Conservation (phyloP, 306 rosid genomes). For the Argentina anserina region DNA sequence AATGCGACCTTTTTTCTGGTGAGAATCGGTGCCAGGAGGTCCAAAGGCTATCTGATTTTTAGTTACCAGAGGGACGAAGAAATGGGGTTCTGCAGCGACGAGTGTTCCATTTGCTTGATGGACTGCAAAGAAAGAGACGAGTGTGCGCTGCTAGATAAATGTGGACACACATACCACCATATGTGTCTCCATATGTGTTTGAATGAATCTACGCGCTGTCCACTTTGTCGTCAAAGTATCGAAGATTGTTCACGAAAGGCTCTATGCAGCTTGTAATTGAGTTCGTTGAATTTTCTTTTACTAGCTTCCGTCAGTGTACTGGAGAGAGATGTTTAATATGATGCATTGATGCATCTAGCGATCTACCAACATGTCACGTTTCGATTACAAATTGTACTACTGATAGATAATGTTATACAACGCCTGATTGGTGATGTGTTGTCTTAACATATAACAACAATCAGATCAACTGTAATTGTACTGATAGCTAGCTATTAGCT, state of each 20-base stretch:
- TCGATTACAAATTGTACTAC: too few relatives aligned
- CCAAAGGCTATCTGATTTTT: not conserved
- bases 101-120: not conserved
- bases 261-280: too few relatives aligned
- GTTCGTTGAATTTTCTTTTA: too few relatives aligned
- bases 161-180: not conserved
- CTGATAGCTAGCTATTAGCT: not conserved
- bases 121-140: not conserved
- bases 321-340: too few relatives aligned
- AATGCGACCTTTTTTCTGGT: not conserved
- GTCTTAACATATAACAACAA: not conserved
- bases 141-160: not conserved
- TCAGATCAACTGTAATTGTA: slow-evolving; percentile 14
- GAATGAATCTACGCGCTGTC: not conserved
- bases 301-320: too few relatives aligned
- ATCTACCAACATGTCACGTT: too few relatives aligned
- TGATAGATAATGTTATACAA: too few relatives aligned
- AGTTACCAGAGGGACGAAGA: not conserved
- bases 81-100: not conserved
- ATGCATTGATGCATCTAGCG: too few relatives aligned
- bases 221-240: not conserved
- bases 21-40: not conserved
- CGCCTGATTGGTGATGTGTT: not conserved
- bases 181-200: not conserved
- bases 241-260: not conserved